These are phyloP conservation scores for Euphorbia tirucalli DNA, from an alignment of 345 rosid species.

Conservation along the genomic window DNA sequence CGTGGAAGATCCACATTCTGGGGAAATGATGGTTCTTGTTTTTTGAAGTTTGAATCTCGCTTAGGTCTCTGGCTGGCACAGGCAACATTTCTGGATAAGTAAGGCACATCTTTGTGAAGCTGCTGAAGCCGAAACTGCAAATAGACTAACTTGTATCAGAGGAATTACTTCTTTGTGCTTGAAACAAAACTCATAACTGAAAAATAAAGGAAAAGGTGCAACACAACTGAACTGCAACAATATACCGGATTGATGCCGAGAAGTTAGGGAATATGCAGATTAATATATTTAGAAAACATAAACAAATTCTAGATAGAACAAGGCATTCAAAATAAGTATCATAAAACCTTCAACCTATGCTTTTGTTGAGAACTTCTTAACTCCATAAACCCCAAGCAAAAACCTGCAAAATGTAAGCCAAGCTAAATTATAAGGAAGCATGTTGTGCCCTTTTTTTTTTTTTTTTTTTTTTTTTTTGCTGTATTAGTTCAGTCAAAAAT, in stretches of 20 bases:
- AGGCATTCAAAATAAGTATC: constrained; percentile 4
- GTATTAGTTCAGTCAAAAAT: neutral
- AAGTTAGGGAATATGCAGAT: neutral
- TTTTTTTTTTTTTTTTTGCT: neutral
- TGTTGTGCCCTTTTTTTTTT: neutral
- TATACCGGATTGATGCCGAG: neutral
- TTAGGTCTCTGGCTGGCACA: constrained; percentile 43
- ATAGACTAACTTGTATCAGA: constrained; percentile 5
- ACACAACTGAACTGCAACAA: neutral
- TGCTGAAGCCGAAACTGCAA: constrained; percentile 39
- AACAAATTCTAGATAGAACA: neutral
- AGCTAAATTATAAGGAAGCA: neutral
- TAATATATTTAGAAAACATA: neutral
- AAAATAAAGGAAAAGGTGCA: too few species aligned
- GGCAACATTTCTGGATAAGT: constrained; percentile 27
- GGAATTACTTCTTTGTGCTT: neutral
- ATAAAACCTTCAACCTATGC: constrained; percentile 40
- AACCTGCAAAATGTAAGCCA: constrained; percentile 29
- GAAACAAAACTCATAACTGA: neutral
- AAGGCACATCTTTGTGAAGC: constrained; percentile 24
- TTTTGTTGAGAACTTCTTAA: constrained; percentile 23
- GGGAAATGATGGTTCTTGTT: constrained; percentile 22
- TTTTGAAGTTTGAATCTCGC: constrained; percentile 23
- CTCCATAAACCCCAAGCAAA: constrained; percentile 28
- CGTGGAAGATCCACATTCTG: constrained; percentile 88